Evolutionary conservation across 2,329 filamentous ascomycete species (phyloP).

Genomic region (Daldinia sp.): DNA sequence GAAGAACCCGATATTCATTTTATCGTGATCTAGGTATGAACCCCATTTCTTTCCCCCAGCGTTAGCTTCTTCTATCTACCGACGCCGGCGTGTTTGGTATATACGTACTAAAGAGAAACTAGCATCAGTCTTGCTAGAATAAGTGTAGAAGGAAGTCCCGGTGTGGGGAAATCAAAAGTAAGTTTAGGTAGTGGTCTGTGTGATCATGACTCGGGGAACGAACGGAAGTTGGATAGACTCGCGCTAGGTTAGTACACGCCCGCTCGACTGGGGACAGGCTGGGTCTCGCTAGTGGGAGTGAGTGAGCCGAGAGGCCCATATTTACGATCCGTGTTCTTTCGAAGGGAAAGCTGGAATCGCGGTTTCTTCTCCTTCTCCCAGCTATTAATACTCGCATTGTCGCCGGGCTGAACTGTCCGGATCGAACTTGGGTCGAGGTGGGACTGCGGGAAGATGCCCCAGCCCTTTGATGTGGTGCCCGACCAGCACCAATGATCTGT

Average conservation of each 20-base stretch:
- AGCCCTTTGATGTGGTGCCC: slow-evolving; percentile 51
- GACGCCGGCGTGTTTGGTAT: not conserved
- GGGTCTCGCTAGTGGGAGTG: slow-evolving; percentile 35
- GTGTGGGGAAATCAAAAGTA: not conserved
- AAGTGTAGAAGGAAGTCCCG: not conserved
- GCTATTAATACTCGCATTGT: slow-evolving; percentile 48
- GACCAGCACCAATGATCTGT: slow-evolving; percentile 54
- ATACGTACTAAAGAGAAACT: not conserved
- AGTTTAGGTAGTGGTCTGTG: not conserved
- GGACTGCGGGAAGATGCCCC: slow-evolving; percentile 52
- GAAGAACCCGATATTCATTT: not conserved
- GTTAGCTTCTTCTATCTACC: not conserved
- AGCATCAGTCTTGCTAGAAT: not conserved
- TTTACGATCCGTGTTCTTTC: slow-evolving; percentile 46
- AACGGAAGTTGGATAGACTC: not conserved
- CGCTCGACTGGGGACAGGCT: slow-evolving; percentile 37
- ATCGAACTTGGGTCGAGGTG: slow-evolving; percentile 51
- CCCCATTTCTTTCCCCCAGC: not conserved
- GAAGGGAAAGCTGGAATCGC: slow-evolving; percentile 48
- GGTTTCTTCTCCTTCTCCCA: slow-evolving; percentile 50
- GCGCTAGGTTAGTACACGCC: slow-evolving; percentile 43
- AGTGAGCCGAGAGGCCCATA: slow-evolving; percentile 32
- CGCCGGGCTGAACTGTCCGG: slow-evolving; percentile 44
- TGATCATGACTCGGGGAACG: no score
- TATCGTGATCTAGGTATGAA: not conserved